A percentile compares a stretch with the other conserved stretches of the same genome.
Evolutionary conservation across 306 rosid genomes (phyloP).

Genomic region (Mimosa pudica): DNA sequence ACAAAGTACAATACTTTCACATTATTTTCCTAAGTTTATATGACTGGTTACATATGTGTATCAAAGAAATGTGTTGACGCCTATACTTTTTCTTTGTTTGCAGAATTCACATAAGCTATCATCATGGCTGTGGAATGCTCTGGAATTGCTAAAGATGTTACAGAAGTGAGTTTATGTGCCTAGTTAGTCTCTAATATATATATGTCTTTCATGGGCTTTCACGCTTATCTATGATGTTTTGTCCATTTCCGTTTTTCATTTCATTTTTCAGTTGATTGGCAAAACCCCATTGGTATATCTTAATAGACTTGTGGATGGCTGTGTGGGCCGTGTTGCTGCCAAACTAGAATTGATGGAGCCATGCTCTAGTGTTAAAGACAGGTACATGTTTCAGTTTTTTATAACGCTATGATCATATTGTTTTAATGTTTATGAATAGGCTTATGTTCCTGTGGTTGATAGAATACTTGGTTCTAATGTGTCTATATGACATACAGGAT

Average conservation of each 20-base stretch:
- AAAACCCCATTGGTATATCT: constrained; percentile 82
- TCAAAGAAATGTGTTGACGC: constrained; percentile 4
- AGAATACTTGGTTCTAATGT: constrained; percentile 14
- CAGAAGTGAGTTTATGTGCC: constrained; percentile 55
- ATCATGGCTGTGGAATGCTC: constrained; percentile 59
- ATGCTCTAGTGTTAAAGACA: constrained; percentile 82
- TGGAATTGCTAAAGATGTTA: constrained; percentile 73
- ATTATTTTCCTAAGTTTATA: constrained; percentile 18
- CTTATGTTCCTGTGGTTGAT: neutral
- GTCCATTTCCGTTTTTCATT: neutral
- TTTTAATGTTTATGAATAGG: neutral
- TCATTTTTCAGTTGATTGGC: constrained; percentile 58
- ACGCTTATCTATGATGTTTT: constrained; percentile 13
- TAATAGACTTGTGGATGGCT: constrained; percentile 60
- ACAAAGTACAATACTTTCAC: constrained; percentile 17
- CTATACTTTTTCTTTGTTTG: constrained; percentile 19
- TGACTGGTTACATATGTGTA: neutral
- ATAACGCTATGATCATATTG: neutral
- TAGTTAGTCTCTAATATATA: neutral
- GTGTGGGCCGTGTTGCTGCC: constrained; percentile 70
- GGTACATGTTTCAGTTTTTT: constrained; percentile 39
- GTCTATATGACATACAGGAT: constrained; percentile 47
- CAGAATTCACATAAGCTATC: constrained; percentile 41
- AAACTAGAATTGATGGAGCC: constrained; percentile 84
- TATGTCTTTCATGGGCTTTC: constrained; percentile 3